A percentile compares a stretch with the other conserved stretches of the same genome.
Conservation (phyloP, 805 yeast species). For the Candida morakotiae region DNA sequence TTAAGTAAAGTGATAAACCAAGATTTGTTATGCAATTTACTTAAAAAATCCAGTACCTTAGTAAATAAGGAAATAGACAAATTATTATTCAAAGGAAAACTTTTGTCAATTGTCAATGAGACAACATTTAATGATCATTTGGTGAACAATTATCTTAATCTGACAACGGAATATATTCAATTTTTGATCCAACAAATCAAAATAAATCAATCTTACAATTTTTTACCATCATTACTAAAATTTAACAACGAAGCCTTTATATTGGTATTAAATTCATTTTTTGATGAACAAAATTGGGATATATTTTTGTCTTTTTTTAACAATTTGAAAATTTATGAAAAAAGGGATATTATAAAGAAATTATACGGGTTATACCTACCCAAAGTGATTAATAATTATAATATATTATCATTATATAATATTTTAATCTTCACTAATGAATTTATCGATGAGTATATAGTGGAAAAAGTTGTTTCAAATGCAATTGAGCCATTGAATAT, state of each 20-base stretch:
- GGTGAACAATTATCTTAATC: conserved; percentile 8
- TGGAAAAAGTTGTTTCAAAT: conserved; percentile 13
- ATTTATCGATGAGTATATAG: conserved; percentile 4
- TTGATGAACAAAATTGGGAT: conserved; percentile 17
- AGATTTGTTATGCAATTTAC: conserved; percentile 1
- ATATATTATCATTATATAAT: conserved; percentile 15
- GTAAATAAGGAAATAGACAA: conserved; percentile 32
- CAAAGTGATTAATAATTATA: conserved; percentile 2
- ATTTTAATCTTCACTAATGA: conserved; percentile 14
- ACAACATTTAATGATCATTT: conserved; percentile 6
- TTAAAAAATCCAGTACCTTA: conserved; percentile 4
- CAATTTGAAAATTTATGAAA: conserved; percentile 24
- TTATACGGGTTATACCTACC: conserved; percentile 13
- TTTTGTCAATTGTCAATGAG: conserved; percentile 23
- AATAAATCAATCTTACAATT: conserved; percentile 13
- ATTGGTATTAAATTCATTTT: conserved; percentile 20
- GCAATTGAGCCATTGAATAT: conserved; percentile 16
- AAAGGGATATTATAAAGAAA: conserved; percentile 16
- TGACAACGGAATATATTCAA: conserved; percentile 16
- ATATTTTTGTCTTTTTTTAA: conserved; percentile 12
- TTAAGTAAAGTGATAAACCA: conserved; percentile 2
- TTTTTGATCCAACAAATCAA: conserved; percentile 12
- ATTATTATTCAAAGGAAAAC: conserved; percentile 31
- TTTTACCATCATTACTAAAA: conserved; percentile 18
- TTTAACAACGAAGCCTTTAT: conserved; percentile 12